These are phyloP conservation scores for Heliamphora exappendiculata DNA, from an alignment of 148 eudicot genomes.

Conservation along the genomic window DNA sequence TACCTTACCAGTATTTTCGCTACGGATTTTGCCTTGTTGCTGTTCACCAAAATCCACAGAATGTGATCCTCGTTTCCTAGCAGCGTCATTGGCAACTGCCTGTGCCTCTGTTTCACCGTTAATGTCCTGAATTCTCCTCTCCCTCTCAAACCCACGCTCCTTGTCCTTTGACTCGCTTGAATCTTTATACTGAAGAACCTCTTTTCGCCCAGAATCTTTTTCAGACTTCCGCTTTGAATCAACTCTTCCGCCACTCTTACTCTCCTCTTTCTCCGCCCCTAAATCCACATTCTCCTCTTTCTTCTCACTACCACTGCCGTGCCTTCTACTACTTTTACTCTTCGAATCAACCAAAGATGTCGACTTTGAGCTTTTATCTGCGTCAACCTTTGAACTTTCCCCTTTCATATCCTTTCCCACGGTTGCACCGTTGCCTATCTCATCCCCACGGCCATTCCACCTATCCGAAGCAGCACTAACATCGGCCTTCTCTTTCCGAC, in stretches of 20 bases:
- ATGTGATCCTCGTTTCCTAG: conserved; percentile 19
- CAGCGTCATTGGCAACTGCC: conserved; percentile 31
- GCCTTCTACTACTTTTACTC: conserved; percentile 48
- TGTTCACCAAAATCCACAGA: conserved; percentile 32
- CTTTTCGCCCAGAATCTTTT: conserved; percentile 44
- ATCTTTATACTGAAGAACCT: conserved; percentile 30
- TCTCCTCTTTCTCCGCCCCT: conserved; percentile 37
- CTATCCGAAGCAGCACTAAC: conserved; percentile 42
- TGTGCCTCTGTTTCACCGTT: conserved; percentile 31
- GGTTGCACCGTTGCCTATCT: conserved; percentile 18
- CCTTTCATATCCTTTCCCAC: conserved; percentile 31
- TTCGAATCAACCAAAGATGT: conserved; percentile 43
- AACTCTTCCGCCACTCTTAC: conserved; percentile 47
- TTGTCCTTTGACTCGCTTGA: conserved; percentile 43
- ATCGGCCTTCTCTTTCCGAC: conserved; percentile 62
- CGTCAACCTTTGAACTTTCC: conserved; percentile 23
- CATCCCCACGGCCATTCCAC: conserved; percentile 60
- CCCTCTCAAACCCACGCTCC: conserved; percentile 50
- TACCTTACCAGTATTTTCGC: conserved; percentile 71
- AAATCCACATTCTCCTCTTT: conserved; percentile 25
- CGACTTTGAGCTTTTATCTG: conserved; percentile 16
- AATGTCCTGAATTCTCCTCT: conserved; percentile 38
- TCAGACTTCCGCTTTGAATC: conserved; percentile 69
- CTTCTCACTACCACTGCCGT: conserved; percentile 31
- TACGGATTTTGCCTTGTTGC: conserved; percentile 37